Evolutionary conservation across 1,284 basidiomycete genomes (phyloP).

Genomic region (Golubevia pallescens): DNA sequence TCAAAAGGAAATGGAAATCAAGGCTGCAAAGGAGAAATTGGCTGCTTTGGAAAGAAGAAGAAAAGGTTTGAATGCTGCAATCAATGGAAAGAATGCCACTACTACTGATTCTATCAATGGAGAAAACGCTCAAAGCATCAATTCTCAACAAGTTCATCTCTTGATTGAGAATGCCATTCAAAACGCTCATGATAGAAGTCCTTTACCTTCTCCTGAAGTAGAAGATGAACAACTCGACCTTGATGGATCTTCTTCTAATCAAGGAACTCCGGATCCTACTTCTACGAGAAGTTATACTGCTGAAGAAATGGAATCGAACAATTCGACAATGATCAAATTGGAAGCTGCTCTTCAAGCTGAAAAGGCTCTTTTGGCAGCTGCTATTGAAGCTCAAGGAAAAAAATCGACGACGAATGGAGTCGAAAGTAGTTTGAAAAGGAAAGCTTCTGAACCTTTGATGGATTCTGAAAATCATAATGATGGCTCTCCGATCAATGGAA

Average conservation of each 20-base stretch:
- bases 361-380: background rate
- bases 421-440: background rate
- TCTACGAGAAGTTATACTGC: background rate
- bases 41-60: background rate
- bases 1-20: background rate
- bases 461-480: background rate
- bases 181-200: background rate
- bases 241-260: background rate
- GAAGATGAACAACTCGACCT: too few relatives aligned
- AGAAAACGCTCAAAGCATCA: background rate
- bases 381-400: background rate
- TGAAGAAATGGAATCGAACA: background rate
- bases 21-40: background rate
- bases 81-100: background rate
- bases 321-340: background rate
- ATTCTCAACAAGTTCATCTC: background rate
- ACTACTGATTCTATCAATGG: background rate
- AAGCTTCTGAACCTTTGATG: background rate
- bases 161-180: background rate
- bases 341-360: background rate
- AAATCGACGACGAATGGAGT: background rate
- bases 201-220: background rate
- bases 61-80: background rate
- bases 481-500: background rate
- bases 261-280: background rate